Conservation (phyloP, 2,329 filamentous ascomycete species). For the Ophiostoma australiae region DNA sequence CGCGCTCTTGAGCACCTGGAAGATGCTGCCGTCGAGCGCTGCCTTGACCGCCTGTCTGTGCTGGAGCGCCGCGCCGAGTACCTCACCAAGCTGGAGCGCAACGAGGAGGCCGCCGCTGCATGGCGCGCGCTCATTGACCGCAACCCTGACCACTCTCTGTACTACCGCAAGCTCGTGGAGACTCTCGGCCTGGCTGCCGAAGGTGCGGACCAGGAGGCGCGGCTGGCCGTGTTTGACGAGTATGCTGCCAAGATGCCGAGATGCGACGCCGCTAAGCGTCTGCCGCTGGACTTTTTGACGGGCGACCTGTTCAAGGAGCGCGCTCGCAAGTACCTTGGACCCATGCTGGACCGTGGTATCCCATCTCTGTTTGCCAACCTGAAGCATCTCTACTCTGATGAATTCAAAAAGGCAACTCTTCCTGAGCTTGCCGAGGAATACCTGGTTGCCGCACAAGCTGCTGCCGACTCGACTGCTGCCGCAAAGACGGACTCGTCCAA, state of each 20-base stretch:
- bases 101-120: constrained; percentile 73
- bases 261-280: constrained; percentile 75
- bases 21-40: constrained; percentile 66
- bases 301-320: constrained; percentile 75
- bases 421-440: constrained; percentile 75
- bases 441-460: constrained; percentile 41
- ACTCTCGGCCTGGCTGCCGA: constrained; percentile 54
- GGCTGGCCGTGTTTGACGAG: constrained; percentile 69
- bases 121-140: constrained; percentile 78
- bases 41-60: constrained; percentile 76
- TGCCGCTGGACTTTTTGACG: constrained; percentile 83
- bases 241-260: constrained; percentile 77
- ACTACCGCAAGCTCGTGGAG: constrained; percentile 74
- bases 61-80: constrained; percentile 85
- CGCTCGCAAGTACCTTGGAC: constrained; percentile 71
- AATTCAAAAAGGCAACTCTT: constrained; percentile 71
- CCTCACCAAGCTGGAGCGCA: constrained; percentile 68
- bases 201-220: constrained; percentile 54
- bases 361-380: constrained; percentile 96
- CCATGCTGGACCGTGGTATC: constrained; percentile 86
- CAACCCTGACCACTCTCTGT: constrained; percentile 80
- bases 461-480: constrained; percentile 19
- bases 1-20: constrained; percentile 84
- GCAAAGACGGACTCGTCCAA: constrained; percentile 44
- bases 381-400: constrained; percentile 81